A percentile compares a stretch with the other conserved stretches of the same genome.
Conservation (phyloP, 2,329 filamentous ascomycete genomes). For the Metarhizium guizhouense region DNA sequence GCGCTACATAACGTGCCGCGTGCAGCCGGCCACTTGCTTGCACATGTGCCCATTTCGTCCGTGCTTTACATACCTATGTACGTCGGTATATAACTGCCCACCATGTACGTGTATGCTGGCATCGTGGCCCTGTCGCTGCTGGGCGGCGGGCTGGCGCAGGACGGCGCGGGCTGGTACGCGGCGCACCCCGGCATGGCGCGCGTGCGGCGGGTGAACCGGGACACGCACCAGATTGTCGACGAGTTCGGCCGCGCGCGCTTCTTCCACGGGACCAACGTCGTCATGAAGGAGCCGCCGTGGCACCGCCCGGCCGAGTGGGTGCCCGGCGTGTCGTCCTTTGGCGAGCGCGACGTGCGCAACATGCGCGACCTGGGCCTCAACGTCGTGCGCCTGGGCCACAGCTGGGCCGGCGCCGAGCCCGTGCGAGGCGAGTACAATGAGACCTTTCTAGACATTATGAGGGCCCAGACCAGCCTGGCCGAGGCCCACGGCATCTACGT, state of each 20-base stretch:
- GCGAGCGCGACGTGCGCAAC: conserved; percentile 9
- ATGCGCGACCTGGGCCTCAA: conserved; percentile 11
- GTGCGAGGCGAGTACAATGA: conserved; percentile 10
- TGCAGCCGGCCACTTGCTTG: too few species aligned
- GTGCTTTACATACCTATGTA: too few species aligned
- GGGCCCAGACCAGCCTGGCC: conserved; percentile 10
- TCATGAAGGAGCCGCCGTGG: conserved; percentile 13
- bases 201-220: conserved; percentile 9
- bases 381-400: conserved; percentile 10
- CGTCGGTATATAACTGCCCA: too few species aligned
- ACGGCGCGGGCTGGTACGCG: conserved; percentile 10
- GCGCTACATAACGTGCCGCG: too few species aligned
- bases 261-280: conserved; percentile 13
- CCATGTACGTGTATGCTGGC: too few species aligned
- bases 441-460: conserved; percentile 11
- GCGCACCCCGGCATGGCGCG: conserved; percentile 10
- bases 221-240: conserved; percentile 11
- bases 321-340: conserved; percentile 11
- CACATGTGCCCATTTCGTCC: too few species aligned
- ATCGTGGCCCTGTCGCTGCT: not conserved
- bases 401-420: conserved; percentile 12
- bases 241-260: conserved; percentile 11
- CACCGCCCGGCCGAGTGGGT: conserved; percentile 10
- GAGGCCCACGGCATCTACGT: conserved; percentile 12
- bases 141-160: not conserved